Evolutionary conservation across 1,284 basidiomycete species (phyloP), one percentile per base, ranked within the genome.

Genomic region (Thecaphora thlaspeos): DNA sequence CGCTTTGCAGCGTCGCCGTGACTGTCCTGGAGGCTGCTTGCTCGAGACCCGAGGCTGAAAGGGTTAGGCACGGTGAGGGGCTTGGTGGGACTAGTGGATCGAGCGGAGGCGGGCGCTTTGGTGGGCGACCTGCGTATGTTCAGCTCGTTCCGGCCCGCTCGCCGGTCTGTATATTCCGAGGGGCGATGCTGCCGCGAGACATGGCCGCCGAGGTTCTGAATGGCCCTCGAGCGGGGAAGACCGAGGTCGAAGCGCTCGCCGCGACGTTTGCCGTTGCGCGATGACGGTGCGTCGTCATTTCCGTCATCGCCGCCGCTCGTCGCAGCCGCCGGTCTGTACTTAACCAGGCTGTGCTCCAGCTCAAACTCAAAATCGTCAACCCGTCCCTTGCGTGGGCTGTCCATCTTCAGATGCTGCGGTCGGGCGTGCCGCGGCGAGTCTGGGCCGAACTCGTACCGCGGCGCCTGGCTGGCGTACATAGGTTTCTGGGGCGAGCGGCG

Each of bases 331-430:
- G 26, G 26, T 7, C 7, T 7, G 26, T 28, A 7, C 7, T 28
- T 28, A 11, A 28, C 26, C 26, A 28, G 26, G 26, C 26, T 28
- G 11, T 11, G 26, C 23, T 65, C 61, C 23, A 65, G 43, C 38
- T 65, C 61, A 32, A 65, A 65, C 39, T 60, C 61, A 46, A 65
- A 65, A 46, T 65, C 61, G 23, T 55, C 61, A 24, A 65, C 57
- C 15, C 54, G 47, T 1, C 61, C 61, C 22, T 65, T 65, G 12
- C 56, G 55, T 8, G 61, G 61, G 37, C 57, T 60, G 18, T 60
- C 57, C 61, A 65, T 65, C 21, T 7, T 58, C 54, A 18, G 57
- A 41, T 19, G 57, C 26, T 28, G 26, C 48, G 39, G 53, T 47
- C 40, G 52, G 18, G 45, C 41, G 21, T 52, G 5, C 7, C 26